Evolutionary conservation across 305 asterid species (phyloP), one percentile per base, ranked within the genome.

Genomic region (Caryopteris hybrid): DNA sequence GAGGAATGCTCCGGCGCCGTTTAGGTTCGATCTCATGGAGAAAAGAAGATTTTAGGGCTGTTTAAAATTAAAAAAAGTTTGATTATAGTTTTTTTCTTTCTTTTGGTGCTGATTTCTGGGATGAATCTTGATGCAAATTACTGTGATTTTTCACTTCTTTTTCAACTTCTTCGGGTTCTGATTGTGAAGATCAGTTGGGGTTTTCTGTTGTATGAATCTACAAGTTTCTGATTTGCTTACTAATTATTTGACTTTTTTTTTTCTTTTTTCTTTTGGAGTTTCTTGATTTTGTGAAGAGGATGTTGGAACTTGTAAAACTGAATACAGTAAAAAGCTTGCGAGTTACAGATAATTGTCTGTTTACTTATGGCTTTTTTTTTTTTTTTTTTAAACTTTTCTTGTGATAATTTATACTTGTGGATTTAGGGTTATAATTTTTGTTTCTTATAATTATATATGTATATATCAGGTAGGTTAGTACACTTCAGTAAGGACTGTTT

Each of bases 11-110:
- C 39, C 60, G 25, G 6, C 55, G 25, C 22, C 54, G 6, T 76
- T 76, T 46, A 8, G 71, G 3, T 71, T 76, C 38, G 13, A 71
- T 45, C 42, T 76, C 2, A 66, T 71, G 74, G 76, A 66, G 14
- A 60, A 66, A 47, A 54, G 62, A 34, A 66, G 71, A 25, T 23
- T 7, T 53, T 76, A 71, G 73, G 61, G 65, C 64, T 71, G 13
- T 43, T 8, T 56, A 50, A 12, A 51, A 18, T 0, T 2, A 0
- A 47, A 6, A 6, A 23, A 29, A 47, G 20, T 14, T 18, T 52
- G 0, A 51, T 17, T 14, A 8, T 60, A 27, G 42, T 0, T 7
- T 18, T 31, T 22, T 21, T 25, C 21, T 56, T 27, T 33, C 1
- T 12, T 34, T 10, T 4, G 14, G 1, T 14, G 6, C 6, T 12